phyloP scores from a whole-genome alignment of 768 basidiomycete species.

The Obba rivulosa region DNA sequence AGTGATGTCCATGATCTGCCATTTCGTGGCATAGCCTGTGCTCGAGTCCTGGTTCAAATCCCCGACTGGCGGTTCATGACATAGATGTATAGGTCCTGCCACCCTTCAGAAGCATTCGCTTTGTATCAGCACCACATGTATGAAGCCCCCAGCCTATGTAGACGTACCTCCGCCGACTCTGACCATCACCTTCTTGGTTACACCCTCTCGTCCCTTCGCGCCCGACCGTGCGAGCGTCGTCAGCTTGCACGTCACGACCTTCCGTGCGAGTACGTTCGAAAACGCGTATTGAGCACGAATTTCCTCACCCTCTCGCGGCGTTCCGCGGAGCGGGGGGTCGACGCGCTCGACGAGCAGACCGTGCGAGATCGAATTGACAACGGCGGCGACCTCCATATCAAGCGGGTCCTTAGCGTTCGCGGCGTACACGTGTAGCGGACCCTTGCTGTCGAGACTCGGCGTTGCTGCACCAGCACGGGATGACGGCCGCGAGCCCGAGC shows the following conservation, averaged over 20 bases:
- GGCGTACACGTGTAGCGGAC: constrained; percentile 56
- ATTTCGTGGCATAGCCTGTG: neutral
- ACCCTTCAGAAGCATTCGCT: constrained; percentile 39
- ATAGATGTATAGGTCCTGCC: constrained; percentile 77
- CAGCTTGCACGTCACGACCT: constrained; percentile 74
- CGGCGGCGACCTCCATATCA: constrained; percentile 68
- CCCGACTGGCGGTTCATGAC: constrained; percentile 74
- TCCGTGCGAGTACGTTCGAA: constrained; percentile 64
- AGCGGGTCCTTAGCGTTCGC: constrained; percentile 72
- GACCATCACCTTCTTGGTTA: constrained; percentile 83
- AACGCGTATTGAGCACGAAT: constrained; percentile 82
- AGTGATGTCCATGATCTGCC: constrained; percentile 3
- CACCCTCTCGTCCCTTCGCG: constrained; percentile 27
- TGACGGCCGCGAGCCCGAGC: constrained; percentile 45
- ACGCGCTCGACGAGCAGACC: constrained; percentile 74
- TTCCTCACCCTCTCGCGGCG: constrained; percentile 72
- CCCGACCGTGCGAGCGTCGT: constrained; percentile 67
- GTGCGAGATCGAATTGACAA: constrained; percentile 75
- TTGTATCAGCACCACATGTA: neutral
- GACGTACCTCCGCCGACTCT: constrained; percentile 79
- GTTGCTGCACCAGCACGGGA: constrained; percentile 65
- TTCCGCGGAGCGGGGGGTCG: constrained; percentile 64
- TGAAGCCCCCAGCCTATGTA: neutral
- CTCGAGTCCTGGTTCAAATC: constrained; percentile 49
- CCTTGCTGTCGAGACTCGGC: constrained; percentile 41